Percentiles rank a stretch among this genome's conserved stretches.
Conservation (phyloP, 2,329 filamentous ascomycete species). For the Colletotrichum theobromicola region DNA sequence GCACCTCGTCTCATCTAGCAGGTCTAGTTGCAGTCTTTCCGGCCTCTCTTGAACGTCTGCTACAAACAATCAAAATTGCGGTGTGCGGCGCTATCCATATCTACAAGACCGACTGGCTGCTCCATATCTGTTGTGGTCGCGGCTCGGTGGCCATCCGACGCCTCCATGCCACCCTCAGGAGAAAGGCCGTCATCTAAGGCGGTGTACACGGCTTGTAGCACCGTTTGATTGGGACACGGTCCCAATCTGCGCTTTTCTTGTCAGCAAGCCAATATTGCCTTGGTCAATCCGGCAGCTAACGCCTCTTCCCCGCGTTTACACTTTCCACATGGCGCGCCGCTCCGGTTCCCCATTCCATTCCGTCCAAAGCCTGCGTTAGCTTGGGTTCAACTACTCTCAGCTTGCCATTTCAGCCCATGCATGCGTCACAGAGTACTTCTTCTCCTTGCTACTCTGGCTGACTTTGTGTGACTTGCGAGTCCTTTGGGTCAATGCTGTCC, state of each 20-base stretch:
- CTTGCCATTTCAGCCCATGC: background rate
- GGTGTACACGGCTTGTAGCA: background rate
- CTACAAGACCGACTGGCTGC: background rate
- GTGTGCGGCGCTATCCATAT: background rate
- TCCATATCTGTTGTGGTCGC: background rate
- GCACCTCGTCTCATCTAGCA: background rate
- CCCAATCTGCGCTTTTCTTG: background rate
- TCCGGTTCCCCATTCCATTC: background rate
- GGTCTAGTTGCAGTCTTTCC: background rate
- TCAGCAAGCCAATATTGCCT: background rate
- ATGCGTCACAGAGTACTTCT: background rate
- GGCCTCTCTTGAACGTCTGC: background rate
- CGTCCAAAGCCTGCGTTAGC: background rate
- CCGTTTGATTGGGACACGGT: background rate
- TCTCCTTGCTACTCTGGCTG: background rate
- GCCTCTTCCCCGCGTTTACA: constrained; percentile 17
- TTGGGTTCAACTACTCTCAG: background rate
- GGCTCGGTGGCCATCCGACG: constrained; percentile 5
- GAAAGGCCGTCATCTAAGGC: background rate
- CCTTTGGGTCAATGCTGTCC: background rate
- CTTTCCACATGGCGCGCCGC: constrained; percentile 1
- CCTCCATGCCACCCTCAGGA: background rate
- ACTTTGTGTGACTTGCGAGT: background rate
- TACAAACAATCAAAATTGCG: background rate
- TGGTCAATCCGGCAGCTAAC: background rate